Conservation (phyloP, 768 basidiomycete species). For the Amanita jacksonii region DNA sequence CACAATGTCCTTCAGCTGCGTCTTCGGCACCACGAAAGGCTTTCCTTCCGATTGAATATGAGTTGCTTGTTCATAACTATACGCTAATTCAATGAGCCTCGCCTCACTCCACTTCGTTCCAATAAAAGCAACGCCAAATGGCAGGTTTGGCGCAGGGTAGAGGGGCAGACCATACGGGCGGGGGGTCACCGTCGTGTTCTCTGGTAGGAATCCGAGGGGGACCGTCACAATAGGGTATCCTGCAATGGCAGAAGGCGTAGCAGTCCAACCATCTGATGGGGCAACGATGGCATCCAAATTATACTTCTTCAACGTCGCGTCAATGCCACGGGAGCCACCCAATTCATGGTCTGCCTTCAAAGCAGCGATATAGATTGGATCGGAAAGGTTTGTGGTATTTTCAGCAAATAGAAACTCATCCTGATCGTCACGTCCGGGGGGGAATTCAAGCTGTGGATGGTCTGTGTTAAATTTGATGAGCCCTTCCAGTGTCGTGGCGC, state of each 20-base stretch:
- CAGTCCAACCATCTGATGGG: conserved; percentile 32
- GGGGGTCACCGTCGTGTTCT: conserved; percentile 29
- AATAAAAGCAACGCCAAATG: conserved; percentile 54
- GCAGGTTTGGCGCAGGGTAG: conserved; percentile 47
- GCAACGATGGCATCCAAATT: conserved; percentile 44
- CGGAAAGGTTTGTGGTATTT: conserved; percentile 26
- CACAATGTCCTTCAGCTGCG: conserved; percentile 8
- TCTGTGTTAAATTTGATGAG: conserved; percentile 50
- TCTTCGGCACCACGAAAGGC: too few relatives aligned
- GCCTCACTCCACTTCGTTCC: conserved; percentile 55
- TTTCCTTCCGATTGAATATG: too few relatives aligned
- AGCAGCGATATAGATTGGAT: conserved; percentile 34
- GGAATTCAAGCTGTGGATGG: conserved; percentile 28
- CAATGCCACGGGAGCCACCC: conserved; percentile 43
- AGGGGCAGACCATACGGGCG: conserved; percentile 24
- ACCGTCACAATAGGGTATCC: conserved; percentile 64
- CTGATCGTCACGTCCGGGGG: too few relatives aligned
- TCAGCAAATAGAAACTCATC: conserved; percentile 19
- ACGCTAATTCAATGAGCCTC: conserved; percentile 46
- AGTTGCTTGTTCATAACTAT: conserved; percentile 48
- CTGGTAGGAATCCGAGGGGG: conserved; percentile 51
- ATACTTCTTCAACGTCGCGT: conserved; percentile 35
- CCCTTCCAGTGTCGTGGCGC: conserved; percentile 45
- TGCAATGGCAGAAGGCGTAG: conserved; percentile 38
- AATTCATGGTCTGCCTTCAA: conserved; percentile 36